Base-by-base conservation (phyloP, 306 rosid genomes). In the Malus fusca region DNA sequence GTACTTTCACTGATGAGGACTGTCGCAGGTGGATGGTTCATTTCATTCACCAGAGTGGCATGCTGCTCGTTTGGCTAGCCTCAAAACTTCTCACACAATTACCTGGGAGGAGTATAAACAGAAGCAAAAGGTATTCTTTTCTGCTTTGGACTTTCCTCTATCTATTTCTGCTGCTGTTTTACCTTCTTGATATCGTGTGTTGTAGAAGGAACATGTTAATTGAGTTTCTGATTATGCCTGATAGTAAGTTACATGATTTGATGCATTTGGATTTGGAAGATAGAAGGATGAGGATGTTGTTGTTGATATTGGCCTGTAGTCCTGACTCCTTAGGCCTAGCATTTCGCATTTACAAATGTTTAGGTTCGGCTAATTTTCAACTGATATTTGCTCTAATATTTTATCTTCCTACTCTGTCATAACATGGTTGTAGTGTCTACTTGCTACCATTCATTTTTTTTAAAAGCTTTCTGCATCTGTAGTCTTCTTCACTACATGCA, bases 41-140 rank as follows among this genome's bases (percentile, higher is more conserved):
- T 96, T 96, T 90, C 99, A 96, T 92, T 88, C 99, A 76, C 99
- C 99, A 90, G 99, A 80, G 82, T 96, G 99, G 99, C 99, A 96
- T 90, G 99, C 98, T 76, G 99, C 99, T 70, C 97, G 98, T 82
- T 90, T 96, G 98, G 99, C 99, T 62, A 96, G 98, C 91, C 97
- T 96, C 62, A 92, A 92, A 72, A 96, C 99, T 66, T 90, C 99
- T 73, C 98, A 96, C 83, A 96, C 99, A 3, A 75, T 96, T 31
- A 96, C 99, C 60, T 96, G 99, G 99, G 99, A 96, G 79, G 98
- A 96, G 85, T 96, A 65, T 77, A 96, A 96, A 70, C 78, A 79
- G 92, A 96, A 96, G 77, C 97, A 96, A 74, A 92, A 96, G 97
- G 98, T 90, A 83, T 33, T 31, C 53, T 48, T n/a, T 64, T 40